Percentiles rank a stretch among this genome's conserved stretches.
These are phyloP conservation scores for Podospora pseudocomata DNA, from an alignment of 495 filamentous ascomycete species.

Conservation along the genomic window DNA sequence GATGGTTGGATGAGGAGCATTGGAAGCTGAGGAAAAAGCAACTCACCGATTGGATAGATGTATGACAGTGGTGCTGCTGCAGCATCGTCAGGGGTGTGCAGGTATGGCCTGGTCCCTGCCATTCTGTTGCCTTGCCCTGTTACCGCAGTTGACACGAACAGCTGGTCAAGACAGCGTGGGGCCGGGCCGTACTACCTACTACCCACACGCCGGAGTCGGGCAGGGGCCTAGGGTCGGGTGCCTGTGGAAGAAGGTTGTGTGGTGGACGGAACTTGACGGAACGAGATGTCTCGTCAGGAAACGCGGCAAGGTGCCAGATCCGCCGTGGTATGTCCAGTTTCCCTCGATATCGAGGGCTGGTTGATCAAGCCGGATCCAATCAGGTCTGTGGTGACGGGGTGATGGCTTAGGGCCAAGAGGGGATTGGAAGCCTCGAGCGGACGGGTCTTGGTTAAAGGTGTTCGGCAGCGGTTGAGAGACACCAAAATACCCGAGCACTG, in stretches of 20 bases:
- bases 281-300: not conserved
- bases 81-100: constrained; percentile 46
- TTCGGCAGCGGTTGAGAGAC: not conserved
- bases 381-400: not conserved
- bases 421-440: not conserved
- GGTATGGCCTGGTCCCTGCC: constrained; percentile 28
- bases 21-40: constrained; percentile 20
- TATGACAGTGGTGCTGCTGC: constrained; percentile 38
- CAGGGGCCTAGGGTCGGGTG: constrained; percentile 1
- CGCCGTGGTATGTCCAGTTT: not conserved
- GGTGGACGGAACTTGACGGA: not conserved
- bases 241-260: not conserved
- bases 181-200: constrained; percentile 9
- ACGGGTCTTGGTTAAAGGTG: not conserved
- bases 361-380: not conserved
- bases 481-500: not conserved
- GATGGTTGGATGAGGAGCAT: constrained; percentile 43
- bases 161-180: constrained; percentile 1
- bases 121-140: constrained; percentile 18
- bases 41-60: constrained; percentile 52
- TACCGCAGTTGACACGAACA: constrained; percentile 2
- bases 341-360: not conserved
- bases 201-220: constrained; percentile 3
- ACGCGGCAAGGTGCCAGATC: constrained; percentile 2
- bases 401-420: not conserved